Percentiles rank a stretch among this genome's conserved stretches.
Evolutionary conservation across 2,329 filamentous ascomycete species (phyloP).

Genomic region (Chalara sp.): DNA sequence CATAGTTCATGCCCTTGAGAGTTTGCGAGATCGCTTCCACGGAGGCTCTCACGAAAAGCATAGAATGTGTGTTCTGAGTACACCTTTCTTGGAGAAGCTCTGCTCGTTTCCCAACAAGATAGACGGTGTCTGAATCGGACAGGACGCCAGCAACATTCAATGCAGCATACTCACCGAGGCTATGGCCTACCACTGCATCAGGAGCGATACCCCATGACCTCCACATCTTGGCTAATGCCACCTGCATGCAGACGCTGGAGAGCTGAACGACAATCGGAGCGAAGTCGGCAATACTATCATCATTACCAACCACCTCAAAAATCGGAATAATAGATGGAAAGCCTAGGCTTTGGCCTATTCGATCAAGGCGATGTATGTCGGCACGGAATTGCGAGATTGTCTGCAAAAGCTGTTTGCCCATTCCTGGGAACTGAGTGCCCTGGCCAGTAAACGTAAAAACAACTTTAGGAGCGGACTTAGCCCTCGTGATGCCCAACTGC

Average conservation of each 20-base stretch:
- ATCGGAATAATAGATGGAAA: conserved; percentile 1
- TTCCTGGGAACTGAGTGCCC: conserved; percentile 30
- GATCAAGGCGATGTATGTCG: conserved; percentile 2
- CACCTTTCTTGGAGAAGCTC: not conserved
- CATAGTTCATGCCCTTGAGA: not conserved
- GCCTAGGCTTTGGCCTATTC: conserved; percentile 1
- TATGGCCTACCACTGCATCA: not conserved
- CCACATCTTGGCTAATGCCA: not conserved
- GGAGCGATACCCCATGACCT: not conserved
- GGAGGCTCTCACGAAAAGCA: not conserved
- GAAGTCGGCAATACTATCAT: conserved; percentile 17
- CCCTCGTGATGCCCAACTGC: no score
- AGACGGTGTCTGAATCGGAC: not conserved
- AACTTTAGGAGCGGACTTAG: conserved; percentile 3
- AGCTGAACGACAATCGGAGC: conserved; percentile 13
- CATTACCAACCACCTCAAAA: not conserved
- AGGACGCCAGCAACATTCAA: not conserved
- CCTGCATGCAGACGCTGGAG: not conserved
- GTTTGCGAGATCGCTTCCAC: not conserved
- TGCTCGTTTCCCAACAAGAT: not conserved
- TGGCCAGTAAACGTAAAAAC: conserved; percentile 21
- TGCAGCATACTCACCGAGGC: not conserved
- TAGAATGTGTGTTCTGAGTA: not conserved
- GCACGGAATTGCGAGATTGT: conserved; percentile 32
- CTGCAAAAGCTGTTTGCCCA: conserved; percentile 44